Percentiles rank a stretch among this genome's conserved stretches.
phyloP scores from a whole-genome alignment of 2,329 filamentous ascomycete species.

The Colletotrichum tanaceti region DNA sequence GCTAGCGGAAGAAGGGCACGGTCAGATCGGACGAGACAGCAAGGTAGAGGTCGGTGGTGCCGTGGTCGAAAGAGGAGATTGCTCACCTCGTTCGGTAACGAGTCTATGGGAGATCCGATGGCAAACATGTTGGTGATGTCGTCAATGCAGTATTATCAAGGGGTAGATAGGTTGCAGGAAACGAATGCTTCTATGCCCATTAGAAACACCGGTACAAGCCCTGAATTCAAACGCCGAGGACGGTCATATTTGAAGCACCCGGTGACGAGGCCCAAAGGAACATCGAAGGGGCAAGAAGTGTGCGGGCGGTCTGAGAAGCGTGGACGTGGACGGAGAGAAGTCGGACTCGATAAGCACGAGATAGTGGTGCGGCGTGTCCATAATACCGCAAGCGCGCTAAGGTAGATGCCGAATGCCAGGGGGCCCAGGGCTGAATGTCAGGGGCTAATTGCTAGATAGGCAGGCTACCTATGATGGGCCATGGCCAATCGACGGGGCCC shows the following conservation, averaged over 20 bases:
- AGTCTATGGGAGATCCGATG: constrained; percentile 43
- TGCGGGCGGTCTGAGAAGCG: constrained; percentile 8
- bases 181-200: constrained; percentile 24
- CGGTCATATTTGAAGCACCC: constrained; percentile 31
- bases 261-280: background rate
- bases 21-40: constrained; percentile 8
- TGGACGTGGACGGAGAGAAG: background rate
- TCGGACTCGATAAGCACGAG: background rate
- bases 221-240: background rate
- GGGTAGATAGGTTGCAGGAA: constrained; percentile 8
- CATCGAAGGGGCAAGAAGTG: constrained; percentile 4
- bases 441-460: no score
- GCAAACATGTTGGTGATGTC: constrained; percentile 28
- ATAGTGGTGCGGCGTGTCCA: background rate
- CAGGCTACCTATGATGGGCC: no score
- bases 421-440: background rate
- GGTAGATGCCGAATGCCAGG: constrained; percentile 35
- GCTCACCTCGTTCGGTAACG: constrained; percentile 51
- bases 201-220: constrained; percentile 11
- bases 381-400: background rate
- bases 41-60: background rate
- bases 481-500: constrained; percentile 1
- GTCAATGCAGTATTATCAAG: background rate
- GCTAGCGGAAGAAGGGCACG: constrained; percentile 49
- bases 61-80: background rate